Base-by-base conservation (phyloP, 108 stramenopile species). In the Mediolabrus comicus region DNA sequence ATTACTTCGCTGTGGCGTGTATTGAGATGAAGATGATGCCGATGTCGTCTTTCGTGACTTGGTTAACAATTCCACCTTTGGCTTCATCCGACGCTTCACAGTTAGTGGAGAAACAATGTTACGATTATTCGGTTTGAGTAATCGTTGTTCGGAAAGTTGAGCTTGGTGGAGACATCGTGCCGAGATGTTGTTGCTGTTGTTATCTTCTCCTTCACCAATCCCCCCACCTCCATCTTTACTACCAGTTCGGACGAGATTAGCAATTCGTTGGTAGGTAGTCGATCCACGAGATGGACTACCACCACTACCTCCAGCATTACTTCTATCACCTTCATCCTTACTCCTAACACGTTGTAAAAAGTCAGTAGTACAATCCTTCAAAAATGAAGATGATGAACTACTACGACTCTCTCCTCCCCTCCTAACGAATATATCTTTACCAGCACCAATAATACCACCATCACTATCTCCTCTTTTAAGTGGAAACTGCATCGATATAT, bases 51-150 rank as follows among this genome's bases (percentile, higher is more conserved):
- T 59, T 61, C 85, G 77, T 32, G 59, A 60, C 66, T 80, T 86
- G 33, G 84, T 75, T 27, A 69, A 53, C 14, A 92, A 43, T 51
- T 87, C 84, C 41, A 89, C 81, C 26, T 84, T 82, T 16, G 87
- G 92, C 72, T 87, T 88, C 70, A 92, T 85, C n/a, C 92, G 83
- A 22, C 92, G 77, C 62, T 92, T 92, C 35, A 90, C 92, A 38
- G 75, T 75, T 14, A 92, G 79, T 0, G 92, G 92, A 13, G 88
- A 89, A 6, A 92, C 83, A 41, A 90, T 82, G 25, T 90, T 86
- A 13, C 86, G 83, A 17, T 75, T 86, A 19, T 82, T 86, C 16
- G 85, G 70, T 59, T 76, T 79, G 17, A 92, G 68, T 35, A 92
- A 49, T 41, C 77, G 77, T 29, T 59, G 74, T 67, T 92, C 92